Percentiles rank a stretch among this genome's conserved stretches.
Evolutionary conservation across 176 grass and related monocot species (phyloP).

Genomic region (Poa pratensis): DNA sequence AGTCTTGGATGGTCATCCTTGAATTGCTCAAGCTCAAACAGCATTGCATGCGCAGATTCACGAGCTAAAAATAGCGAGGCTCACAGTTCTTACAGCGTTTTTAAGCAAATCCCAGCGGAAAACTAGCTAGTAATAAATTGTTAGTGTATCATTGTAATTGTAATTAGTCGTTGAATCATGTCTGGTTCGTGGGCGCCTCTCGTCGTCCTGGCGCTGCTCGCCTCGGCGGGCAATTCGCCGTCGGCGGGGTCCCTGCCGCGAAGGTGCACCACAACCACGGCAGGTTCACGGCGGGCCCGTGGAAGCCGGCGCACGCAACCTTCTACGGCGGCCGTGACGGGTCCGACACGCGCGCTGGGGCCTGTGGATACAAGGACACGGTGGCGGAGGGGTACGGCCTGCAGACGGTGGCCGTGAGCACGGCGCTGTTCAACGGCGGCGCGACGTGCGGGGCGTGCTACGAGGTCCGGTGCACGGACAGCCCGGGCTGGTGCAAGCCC

Average conservation of each 20-base stretch:
- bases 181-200: conserved; percentile 11
- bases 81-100: neutral
- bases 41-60: conserved; percentile 1
- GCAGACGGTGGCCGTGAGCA: conserved; percentile 80
- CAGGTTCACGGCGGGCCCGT: conserved; percentile 48
- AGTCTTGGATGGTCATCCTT: conserved; percentile 20
- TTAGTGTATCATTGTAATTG: neutral
- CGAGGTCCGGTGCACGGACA: conserved; percentile 71
- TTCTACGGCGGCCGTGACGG: conserved; percentile 77
- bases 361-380: conserved; percentile 79
- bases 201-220: neutral
- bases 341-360: conserved; percentile 56
- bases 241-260: neutral
- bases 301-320: conserved; percentile 68
- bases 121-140: neutral
- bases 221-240: neutral
- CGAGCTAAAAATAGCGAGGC: conserved; percentile 41
- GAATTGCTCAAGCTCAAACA: conserved; percentile 31
- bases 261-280: conserved; percentile 62
- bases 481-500: conserved; percentile 59
- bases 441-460: conserved; percentile 77
- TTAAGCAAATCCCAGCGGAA: neutral
- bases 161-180: neutral
- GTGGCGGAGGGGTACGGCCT: conserved; percentile 73
- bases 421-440: conserved; percentile 57